These are phyloP conservation scores for Boletus huronensis DNA, from an alignment of 768 basidiomycete species.

Conservation along the genomic window DNA sequence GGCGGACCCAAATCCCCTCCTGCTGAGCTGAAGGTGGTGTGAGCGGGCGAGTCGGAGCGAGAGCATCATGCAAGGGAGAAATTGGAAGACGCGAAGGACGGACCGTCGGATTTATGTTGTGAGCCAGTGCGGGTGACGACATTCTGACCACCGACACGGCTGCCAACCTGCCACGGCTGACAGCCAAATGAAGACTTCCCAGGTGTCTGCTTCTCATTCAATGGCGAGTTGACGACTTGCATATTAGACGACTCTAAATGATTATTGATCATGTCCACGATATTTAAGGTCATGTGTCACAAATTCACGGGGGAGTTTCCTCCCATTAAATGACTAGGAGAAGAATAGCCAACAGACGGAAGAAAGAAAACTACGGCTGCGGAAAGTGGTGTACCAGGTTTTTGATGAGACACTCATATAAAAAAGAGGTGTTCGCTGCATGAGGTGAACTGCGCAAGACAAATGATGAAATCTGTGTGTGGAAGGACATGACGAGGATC, in stretches of 20 bases:
- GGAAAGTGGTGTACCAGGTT: conserved; percentile 10
- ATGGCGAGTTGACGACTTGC: neutral
- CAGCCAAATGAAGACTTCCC: neutral
- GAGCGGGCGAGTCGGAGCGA: conserved; percentile 30
- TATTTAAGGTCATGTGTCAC: conserved; percentile 16
- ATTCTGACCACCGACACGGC: conserved; percentile 4
- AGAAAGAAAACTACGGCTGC: conserved; percentile 16
- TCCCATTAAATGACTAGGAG: conserved; percentile 24
- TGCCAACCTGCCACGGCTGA: neutral
- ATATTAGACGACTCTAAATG: conserved; percentile 8
- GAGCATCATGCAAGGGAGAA: conserved; percentile 15
- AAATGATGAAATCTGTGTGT: conserved; percentile 12
- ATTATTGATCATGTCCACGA: conserved; percentile 14
- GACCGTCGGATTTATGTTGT: neutral
- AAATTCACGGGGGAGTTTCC: conserved; percentile 20
- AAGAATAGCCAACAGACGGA: conserved; percentile 12
- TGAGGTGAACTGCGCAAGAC: conserved; percentile 27
- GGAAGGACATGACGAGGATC: conserved; percentile 28
- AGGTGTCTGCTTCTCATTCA: neutral
- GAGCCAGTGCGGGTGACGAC: conserved; percentile 11
- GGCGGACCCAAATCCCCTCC: conserved; percentile 39
- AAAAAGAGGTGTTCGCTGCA: conserved; percentile 16
- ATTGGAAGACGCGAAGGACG: neutral
- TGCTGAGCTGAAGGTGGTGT: neutral
- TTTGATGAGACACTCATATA: conserved; percentile 10